These are phyloP conservation scores for Diaporthe humulicola DNA, from an alignment of 2,329 filamentous ascomycete genomes.

Conservation along the genomic window DNA sequence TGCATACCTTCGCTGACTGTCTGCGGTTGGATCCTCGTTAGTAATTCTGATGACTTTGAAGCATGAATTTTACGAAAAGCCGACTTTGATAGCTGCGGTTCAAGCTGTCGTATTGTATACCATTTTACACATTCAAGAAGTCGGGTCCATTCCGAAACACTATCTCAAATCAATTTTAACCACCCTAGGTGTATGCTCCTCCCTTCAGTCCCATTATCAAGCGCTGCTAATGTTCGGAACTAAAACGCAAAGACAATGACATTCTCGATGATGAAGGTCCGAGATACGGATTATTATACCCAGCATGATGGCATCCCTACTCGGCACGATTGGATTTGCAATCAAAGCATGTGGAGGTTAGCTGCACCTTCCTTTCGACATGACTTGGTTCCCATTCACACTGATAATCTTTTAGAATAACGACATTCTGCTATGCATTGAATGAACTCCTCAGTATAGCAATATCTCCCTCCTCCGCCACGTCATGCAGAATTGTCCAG, in stretches of 20 bases:
- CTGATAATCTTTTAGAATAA: not conserved
- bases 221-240: not conserved
- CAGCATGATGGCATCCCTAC: not conserved
- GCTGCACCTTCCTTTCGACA: not conserved
- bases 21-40: not conserved
- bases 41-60: not conserved
- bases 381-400: not conserved
- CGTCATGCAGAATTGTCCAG: not conserved
- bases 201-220: not conserved
- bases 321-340: not conserved
- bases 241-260: not conserved
- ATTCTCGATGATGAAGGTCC: conserved; percentile 1
- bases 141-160: not conserved
- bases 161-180: not conserved
- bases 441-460: not conserved
- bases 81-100: not conserved
- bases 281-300: not conserved
- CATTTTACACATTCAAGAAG: not conserved
- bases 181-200: not conserved
- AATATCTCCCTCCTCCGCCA: not conserved
- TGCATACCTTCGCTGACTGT: not conserved
- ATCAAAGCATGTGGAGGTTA: not conserved
- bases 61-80: not conserved
- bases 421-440: not conserved
- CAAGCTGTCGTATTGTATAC: not conserved